Percentiles rank a stretch among this genome's conserved stretches.
phyloP scores from a whole-genome alignment of 1,284 basidiomycete genomes.

The Malassezia brasiliensis region DNA sequence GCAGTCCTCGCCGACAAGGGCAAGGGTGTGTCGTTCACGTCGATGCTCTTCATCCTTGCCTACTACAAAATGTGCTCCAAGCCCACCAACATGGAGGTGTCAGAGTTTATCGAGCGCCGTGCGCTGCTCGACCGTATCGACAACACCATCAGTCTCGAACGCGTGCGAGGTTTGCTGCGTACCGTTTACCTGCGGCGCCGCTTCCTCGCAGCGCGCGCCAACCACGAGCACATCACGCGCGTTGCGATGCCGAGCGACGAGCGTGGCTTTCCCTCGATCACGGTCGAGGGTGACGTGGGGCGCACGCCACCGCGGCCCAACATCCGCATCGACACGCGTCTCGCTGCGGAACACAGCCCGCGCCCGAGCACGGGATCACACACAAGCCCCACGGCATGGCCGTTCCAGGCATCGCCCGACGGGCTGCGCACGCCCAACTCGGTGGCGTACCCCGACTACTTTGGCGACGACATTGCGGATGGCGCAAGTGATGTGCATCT shows the following conservation, averaged over 20 bases:
- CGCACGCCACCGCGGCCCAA: neutral
- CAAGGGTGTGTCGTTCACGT: constrained; percentile 73
- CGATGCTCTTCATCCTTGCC: constrained; percentile 77
- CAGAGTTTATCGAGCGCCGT: constrained; percentile 41
- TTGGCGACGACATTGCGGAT: constrained; percentile 4
- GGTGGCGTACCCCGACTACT: neutral
- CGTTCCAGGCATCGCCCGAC: neutral
- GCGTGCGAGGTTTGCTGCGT: constrained; percentile 34
- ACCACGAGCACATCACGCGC: neutral
- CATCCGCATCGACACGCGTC: neutral
- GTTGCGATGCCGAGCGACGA: constrained; percentile 6
- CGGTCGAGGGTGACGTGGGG: constrained; percentile 9
- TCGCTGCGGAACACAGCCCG: neutral
- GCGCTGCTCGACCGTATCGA: constrained; percentile 33
- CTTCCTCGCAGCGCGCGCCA: constrained; percentile 24
- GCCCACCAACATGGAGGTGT: constrained; percentile 45
- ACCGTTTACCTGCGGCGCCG: constrained; percentile 32
- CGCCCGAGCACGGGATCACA: neutral
- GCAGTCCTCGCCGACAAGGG: constrained; percentile 54
- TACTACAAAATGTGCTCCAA: constrained; percentile 89
- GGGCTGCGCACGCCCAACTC: neutral
- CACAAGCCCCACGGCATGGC: neutral
- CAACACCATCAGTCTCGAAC: constrained; percentile 32
- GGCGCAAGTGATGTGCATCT: constrained; percentile 4
- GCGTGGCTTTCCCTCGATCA: constrained; percentile 16